Base-by-base conservation (phyloP, 208 protist species). In the Wallacemonas sp. region DNA sequence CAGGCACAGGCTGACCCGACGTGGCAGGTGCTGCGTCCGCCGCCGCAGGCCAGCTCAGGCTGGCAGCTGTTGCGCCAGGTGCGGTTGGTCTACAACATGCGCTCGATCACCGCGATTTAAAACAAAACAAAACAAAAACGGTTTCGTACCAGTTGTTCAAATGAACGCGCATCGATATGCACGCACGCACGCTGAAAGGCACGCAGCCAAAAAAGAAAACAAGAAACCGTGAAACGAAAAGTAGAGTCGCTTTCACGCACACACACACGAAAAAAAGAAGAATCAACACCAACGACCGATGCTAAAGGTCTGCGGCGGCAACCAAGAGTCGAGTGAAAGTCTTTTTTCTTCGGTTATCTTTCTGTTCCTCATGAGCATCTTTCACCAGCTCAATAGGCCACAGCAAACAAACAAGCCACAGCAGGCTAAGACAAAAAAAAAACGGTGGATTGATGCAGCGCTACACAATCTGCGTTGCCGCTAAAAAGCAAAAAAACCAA, bases 61-160 rank as follows among this genome's bases (percentile, higher is more conserved):
- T 67, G 61, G 61, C 25, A 38, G 20, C 57, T 77, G 23, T 45
- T 79, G 28, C 67, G 70, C 25, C 63, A 81, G 44, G 76, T 76
- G 25, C 63, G 72, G n/a, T 63, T 71, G 32, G 57, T 87, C 7
- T 66, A 76, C n/a, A 63, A 70, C 50, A 74, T 71, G 77, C 55
- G 69, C 44, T 65, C 48, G 67, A 55, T 72, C 33, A 65, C 44
- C 12, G 39, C 65, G 16, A 68, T 73, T 22, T 73, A 71, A 57
- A 48, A 14, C 11, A 22, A 22, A 16, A 48, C 18, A 23, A 12
- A 39, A 16, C 4, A 4, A 18, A 50, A 32, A 41, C 39, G 22
- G 3, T 3, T 62, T 3, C 5, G 20, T 23, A 23, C 18, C 42
- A 7, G 42, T 4, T 20, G 18, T 23, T 18, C 42, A 4, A 4